Evolutionary conservation across 2,329 filamentous ascomycete genomes (phyloP), one percentile per base, ranked within the genome.

Genomic region (Monascus ruber): DNA sequence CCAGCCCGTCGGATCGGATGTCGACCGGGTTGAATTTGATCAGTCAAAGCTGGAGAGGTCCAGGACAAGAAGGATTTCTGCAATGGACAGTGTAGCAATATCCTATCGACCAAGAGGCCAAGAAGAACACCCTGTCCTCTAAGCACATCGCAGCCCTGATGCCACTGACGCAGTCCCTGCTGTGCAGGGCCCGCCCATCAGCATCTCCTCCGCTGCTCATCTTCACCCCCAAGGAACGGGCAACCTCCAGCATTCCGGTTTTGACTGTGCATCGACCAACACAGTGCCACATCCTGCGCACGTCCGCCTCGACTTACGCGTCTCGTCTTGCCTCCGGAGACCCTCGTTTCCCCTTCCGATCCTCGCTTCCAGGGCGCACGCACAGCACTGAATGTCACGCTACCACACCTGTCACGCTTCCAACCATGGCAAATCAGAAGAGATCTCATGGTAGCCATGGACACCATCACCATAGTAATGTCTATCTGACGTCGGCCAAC

Each of bases 401-500:
- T n/a, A 33, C 24, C n/a, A 17, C 34, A 36, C 41, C 11, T 48
- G 45, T 48, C 55, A 58, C 56, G 27, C 33, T 47, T 34, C 45
- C 51, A 25, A 46, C 49, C 39, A 60, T 60, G 51, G 45, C 61
- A 31, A 58, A 60, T n/a, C 73, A 76, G 52, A 66, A 62, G 24
- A 62, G 71, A 48, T 60, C 59, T 46, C 63, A 65, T 47, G 52
- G 52, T 43, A 50, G 57, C 38, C 72, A 76, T 47, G 60, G 62
- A 48, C 76, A 77, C 50, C 79, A 83, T 53, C 80, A 87, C 58
- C 84, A 91, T 61, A 86, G 94, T 64, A 91, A 85, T 64, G 76
- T 79, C 33, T 91, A 86, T 59, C 72, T 94, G 36, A 83, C 79
- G 4, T 89, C 84, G 5, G 73, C 72, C 47, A 85, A 94, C 66